phyloP scores from a whole-genome alignment of 2,329 filamentous ascomycete genomes.

The Microcera coccophila region DNA sequence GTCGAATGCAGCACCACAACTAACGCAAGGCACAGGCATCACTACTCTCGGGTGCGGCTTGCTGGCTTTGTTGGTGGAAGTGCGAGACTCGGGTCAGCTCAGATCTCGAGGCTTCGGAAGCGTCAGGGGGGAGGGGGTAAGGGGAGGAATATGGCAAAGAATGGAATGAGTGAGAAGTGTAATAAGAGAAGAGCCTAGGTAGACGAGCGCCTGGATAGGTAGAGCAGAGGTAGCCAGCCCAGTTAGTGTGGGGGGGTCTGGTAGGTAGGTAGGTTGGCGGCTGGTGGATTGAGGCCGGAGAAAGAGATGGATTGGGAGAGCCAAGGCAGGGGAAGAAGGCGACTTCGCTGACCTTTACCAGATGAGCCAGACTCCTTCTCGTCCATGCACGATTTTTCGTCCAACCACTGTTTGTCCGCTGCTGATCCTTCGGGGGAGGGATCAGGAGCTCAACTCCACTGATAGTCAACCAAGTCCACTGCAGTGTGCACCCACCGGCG shows the following conservation, averaged over 20 bases:
- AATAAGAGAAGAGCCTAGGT: too few species aligned
- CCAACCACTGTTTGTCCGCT: too few species aligned
- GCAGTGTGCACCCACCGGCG: too few species aligned
- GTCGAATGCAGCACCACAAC: slow-evolving; percentile 1
- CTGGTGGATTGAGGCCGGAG: slow-evolving; percentile 9
- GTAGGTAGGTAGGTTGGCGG: not conserved
- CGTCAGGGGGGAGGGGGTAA: not conserved
- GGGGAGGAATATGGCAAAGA: not conserved
- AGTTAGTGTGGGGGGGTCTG: too few species aligned
- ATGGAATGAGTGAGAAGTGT: not conserved
- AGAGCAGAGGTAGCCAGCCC: too few species aligned
- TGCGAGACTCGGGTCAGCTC: not conserved
- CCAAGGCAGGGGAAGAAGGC: not conserved
- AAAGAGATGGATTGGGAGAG: slow-evolving; percentile 5
- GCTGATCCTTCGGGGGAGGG: too few species aligned
- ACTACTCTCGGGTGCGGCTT: not conserved
- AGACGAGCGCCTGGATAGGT: too few species aligned
- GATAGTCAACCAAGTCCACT: too few species aligned
- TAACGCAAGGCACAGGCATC: slow-evolving; percentile 1
- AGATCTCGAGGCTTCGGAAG: not conserved
- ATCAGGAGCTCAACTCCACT: too few species aligned
- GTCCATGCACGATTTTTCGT: too few species aligned
- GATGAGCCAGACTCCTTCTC: too few species aligned
- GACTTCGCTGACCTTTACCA: too few species aligned
- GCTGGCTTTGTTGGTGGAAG: not conserved